Conservation (phyloP, 768 basidiomycete genomes). For the Leccinum ochraceum region DNA sequence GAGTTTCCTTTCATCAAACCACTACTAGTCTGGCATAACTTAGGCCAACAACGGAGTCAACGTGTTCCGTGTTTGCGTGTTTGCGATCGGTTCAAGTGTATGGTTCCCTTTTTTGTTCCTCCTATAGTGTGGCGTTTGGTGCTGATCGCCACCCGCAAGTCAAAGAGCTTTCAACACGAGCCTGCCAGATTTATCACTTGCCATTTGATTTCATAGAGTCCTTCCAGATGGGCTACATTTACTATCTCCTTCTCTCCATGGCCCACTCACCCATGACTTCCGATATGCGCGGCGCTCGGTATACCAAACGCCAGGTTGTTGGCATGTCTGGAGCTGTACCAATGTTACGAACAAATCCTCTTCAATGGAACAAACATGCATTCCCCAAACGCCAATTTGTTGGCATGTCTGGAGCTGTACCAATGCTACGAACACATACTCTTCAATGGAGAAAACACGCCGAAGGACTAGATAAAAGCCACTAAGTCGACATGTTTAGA, state of each 20-base stretch:
- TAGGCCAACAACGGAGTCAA: background rate
- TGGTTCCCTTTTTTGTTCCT: background rate
- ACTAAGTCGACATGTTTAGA: background rate
- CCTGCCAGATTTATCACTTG: background rate
- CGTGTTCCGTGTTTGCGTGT: background rate
- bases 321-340: too few relatives aligned
- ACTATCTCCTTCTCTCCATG: background rate
- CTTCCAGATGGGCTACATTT: background rate
- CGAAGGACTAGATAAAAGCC: constrained; percentile 11
- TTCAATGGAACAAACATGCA: too few relatives aligned
- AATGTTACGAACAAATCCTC: too few relatives aligned
- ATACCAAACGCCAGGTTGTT: too few relatives aligned
- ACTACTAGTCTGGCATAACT: background rate
- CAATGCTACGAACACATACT: constrained; percentile 7
- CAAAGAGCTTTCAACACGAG: background rate
- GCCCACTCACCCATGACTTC: background rate
- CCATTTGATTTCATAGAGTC: constrained; percentile 4
- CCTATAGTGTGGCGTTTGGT: constrained; percentile 6
- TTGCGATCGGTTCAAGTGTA: background rate
- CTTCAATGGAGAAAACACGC: constrained; percentile 4
- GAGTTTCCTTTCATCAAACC: background rate
- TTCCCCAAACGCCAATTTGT: background rate
- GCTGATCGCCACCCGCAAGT: background rate
- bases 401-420: constrained; percentile 20
- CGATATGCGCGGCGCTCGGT: constrained; percentile 1